Percentiles rank a stretch among this genome's conserved stretches.
Conservation (phyloP, 768 basidiomycete species). For the Lentinula edodes region DNA sequence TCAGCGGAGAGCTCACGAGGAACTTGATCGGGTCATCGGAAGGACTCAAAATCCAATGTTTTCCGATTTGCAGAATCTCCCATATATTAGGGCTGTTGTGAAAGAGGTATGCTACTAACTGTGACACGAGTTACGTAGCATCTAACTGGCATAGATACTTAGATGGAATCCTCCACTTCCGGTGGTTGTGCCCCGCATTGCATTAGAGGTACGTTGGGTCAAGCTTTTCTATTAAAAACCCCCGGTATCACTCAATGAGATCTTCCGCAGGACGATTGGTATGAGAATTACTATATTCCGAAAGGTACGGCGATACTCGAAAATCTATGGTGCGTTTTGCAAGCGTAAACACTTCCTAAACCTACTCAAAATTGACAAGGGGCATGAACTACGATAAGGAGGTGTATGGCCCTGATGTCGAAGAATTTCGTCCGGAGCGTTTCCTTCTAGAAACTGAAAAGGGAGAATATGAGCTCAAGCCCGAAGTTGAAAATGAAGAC, state of each 20-base stretch:
- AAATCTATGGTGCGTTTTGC: background rate
- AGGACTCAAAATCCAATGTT: slow-evolving; percentile 15
- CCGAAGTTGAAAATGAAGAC: slow-evolving; percentile 17
- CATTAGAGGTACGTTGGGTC: slow-evolving; percentile 11
- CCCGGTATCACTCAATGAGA: background rate
- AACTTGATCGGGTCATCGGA: slow-evolving; percentile 20
- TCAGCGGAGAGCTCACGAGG: slow-evolving; percentile 16
- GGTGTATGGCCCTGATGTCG: slow-evolving; percentile 16
- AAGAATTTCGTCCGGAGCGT: slow-evolving; percentile 14
- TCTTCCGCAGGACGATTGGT: slow-evolving; percentile 16
- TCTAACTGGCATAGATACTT: slow-evolving; percentile 3
- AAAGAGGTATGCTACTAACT: background rate
- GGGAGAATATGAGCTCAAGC: slow-evolving; percentile 9
- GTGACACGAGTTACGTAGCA: slow-evolving; percentile 18
- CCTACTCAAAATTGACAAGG: slow-evolving; percentile 4
- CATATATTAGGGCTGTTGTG: slow-evolving; percentile 15
- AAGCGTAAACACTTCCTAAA: background rate
- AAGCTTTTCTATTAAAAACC: background rate
- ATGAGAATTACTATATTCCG: slow-evolving; percentile 20
- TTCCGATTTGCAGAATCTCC: slow-evolving; percentile 11
- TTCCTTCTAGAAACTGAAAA: slow-evolving; percentile 11
- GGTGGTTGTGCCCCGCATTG: slow-evolving; percentile 18
- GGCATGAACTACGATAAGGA: slow-evolving; percentile 15
- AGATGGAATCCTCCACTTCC: slow-evolving; percentile 2
- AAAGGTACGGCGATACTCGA: slow-evolving; percentile 14